Evolutionary conservation across 2,329 filamentous ascomycete species (phyloP), one percentile per base, ranked within the genome.

Genomic region (Tolypocladium album): DNA sequence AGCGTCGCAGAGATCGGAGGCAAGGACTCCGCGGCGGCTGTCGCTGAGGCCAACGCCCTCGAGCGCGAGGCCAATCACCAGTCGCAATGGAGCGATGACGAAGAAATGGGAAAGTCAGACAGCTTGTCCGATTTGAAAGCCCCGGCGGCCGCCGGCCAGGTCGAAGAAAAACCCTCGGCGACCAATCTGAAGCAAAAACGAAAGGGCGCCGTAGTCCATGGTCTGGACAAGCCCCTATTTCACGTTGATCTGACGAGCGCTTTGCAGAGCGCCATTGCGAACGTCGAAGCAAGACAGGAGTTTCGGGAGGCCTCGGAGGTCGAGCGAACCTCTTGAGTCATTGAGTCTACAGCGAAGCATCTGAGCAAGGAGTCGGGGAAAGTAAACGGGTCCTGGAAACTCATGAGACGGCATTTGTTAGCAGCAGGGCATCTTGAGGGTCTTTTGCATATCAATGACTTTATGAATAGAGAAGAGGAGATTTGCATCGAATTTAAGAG

Each of bases 181-280:
- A 55, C 55, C 12, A 55, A 58, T 31, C 22, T 61, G 20, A 64
- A 68, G 58, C 62, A 69, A 40, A 76, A 73, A 59, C 79, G 80
- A 68, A 81, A 78, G 65, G 81, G 71, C 36, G 87, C 88, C 1
- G 82, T 90, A 5, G 86, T 97, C 20, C 88, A 92, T 65, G 90
- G 93, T n/a, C 77, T 95, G 63, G 94, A 96, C 73, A 79, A 90
- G 66, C 93, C 94, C 5, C 82, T 97, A 66, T 97, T 99, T 82
- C 94, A 99, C 71, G 84, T 96, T 58, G 94, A 97, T 72, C 76
- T 97, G 58, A 94, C 90, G 4, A 92, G 87, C 68, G 94, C 94
- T 8, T 75, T 97, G 66, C 90, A 97, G 73, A 91, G 88, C 67
- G 93, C 92, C 3, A 84, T 97, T 67, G 85, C 87, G 38, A 96